Evolutionary conservation across 495 filamentous ascomycete species (phyloP).

Genomic region (Aspergillus sparsus): DNA sequence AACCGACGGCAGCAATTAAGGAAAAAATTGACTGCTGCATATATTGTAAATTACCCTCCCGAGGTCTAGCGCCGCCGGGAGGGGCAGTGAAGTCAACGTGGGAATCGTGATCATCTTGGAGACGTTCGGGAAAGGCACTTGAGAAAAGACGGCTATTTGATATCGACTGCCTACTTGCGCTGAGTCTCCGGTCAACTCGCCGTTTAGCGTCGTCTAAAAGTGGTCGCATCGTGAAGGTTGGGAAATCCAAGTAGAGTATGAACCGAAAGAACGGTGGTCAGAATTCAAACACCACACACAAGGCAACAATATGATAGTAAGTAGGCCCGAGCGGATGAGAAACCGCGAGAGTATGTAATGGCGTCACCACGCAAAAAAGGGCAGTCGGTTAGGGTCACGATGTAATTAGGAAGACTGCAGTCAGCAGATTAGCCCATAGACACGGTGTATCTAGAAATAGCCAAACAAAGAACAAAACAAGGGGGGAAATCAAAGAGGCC

Average conservation of each 20-base stretch:
- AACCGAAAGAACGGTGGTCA: constrained; percentile 7
- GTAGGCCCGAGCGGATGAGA: constrained; percentile 18
- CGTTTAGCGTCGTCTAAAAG: constrained; percentile 36
- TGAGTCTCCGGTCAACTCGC: constrained; percentile 35
- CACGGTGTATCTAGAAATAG: constrained; percentile 6
- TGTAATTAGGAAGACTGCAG: neutral
- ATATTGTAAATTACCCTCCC: constrained; percentile 54
- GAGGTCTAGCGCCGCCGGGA: constrained; percentile 34
- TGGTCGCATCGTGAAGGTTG: constrained; percentile 33
- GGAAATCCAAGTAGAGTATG: constrained; percentile 13
- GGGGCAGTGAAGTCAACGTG: constrained; percentile 74
- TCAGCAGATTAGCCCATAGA: constrained; percentile 16
- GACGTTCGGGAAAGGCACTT: constrained; percentile 74
- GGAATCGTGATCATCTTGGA: constrained; percentile 71
- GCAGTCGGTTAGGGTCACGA: constrained; percentile 14
- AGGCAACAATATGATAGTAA: neutral
- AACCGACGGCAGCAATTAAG: constrained; percentile 88
- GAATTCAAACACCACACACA: neutral
- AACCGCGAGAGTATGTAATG: constrained; percentile 11
- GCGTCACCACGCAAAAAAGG: constrained; percentile 12
- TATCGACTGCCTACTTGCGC: constrained; percentile 37
- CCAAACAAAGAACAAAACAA: constrained; percentile 5
- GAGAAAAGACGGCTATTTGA: constrained; percentile 54
- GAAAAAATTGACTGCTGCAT: constrained; percentile 97
- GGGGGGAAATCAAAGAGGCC: neutral